phyloP scores from a whole-genome alignment of 805 yeast species.

The Metschnikowia hibisci region DNA sequence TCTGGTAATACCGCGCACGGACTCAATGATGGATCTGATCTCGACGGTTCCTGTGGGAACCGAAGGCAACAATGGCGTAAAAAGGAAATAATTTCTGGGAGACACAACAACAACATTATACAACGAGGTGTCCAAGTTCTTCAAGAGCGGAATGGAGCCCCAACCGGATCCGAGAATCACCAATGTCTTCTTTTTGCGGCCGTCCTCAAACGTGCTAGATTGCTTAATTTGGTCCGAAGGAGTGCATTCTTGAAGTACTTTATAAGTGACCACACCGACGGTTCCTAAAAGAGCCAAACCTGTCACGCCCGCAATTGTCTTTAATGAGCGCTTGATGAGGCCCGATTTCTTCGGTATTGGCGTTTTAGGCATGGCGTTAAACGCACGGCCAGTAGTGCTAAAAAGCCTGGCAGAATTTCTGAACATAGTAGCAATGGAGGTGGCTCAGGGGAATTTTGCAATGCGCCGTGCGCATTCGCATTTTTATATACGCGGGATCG shows the following conservation, averaged over 20 bases:
- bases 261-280: conserved; percentile 47
- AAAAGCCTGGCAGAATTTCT: conserved; percentile 21
- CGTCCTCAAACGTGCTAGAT: conserved; percentile 50
- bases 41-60: conserved; percentile 94
- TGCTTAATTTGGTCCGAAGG: conserved; percentile 63
- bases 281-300: conserved; percentile 52
- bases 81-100: conserved; percentile 91
- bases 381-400: conserved; percentile 21
- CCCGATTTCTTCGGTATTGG: conserved; percentile 20
- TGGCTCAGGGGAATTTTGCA: not conserved
- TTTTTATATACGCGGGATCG: conserved; percentile 2
- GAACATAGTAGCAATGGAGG: conserved; percentile 10
- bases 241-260: conserved; percentile 57
- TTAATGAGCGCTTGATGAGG: conserved; percentile 41
- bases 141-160: conserved; percentile 86
- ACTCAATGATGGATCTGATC: conserved; percentile 87
- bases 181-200: conserved; percentile 64
- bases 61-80: conserved; percentile 94
- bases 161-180: conserved; percentile 89
- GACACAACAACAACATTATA: conserved; percentile 88
- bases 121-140: conserved; percentile 77
- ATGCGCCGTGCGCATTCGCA: not conserved
- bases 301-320: conserved; percentile 45
- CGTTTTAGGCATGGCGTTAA: conserved; percentile 16
- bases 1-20: conserved; percentile 83